Base-by-base conservation (phyloP, 164 flowering plant genomes). In the Chimonanthus salicifolius region DNA sequence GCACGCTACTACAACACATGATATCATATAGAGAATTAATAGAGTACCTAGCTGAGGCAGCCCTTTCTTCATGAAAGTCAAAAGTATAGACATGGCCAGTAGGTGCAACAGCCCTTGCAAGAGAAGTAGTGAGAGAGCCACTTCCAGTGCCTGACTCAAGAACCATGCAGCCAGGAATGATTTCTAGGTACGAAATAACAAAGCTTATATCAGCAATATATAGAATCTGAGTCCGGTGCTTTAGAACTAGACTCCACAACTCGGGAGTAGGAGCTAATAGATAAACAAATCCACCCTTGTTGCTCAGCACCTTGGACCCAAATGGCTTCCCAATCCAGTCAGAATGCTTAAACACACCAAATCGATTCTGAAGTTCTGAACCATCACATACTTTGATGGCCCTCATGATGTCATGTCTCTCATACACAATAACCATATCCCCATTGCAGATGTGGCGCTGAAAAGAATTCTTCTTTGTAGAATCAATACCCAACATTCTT, bases 111-210 rank as follows among this genome's bases (percentile, higher is more conserved):
- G 97, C 97, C 80, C 97, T 84, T 3, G 97, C 94, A 49, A 94
- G 88, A 50, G 98, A 92, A 16, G 94, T 88, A 13, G 88, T 83
- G 68, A 94, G 79, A 7, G 98, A 92, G 43, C 97, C 97, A 76
- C 97, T 92, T 21, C 98, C 98, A 43, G 97, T 94, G 8, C 97
- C 98, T 0, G 97, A 89, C 74, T 92, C 97, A 47, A 94, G 89
- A 75, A 94, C 92, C 81, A 90, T 13, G 73, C 93, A 89, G 15
- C 97, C 98, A 4, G 97, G 97, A 71, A 92, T 87, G 45, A 92
- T 77, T 78, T 94, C 97, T 84, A 94, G 76, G 79, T 80, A 92
- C 83, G 85, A 87, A 49, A 94, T 80, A 45, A 94, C 87, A 71
- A 94, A 88, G 74, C 94, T 90, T 70, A 94, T 92, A 79, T 94